phyloP scores from a whole-genome alignment of 495 filamentous ascomycete genomes.

The Hyaloscypha variabilis region DNA sequence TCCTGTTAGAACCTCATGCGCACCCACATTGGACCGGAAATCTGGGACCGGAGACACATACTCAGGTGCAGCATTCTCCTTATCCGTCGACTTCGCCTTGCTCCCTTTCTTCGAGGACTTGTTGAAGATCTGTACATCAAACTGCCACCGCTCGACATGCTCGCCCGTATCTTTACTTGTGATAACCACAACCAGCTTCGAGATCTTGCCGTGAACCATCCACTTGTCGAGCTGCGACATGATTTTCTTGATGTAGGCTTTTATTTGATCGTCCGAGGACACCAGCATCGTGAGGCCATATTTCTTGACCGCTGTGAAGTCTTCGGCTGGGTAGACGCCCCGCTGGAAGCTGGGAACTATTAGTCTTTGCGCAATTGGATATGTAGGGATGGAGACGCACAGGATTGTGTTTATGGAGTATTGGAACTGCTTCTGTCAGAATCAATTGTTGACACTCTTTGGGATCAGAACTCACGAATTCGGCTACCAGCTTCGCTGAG shows the following conservation, averaged over 20 bases:
- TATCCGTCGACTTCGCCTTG: constrained; percentile 48
- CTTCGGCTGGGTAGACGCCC: constrained; percentile 96
- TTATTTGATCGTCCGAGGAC: constrained; percentile 94
- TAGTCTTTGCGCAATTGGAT: constrained; percentile 4
- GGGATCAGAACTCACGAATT: constrained; percentile 61
- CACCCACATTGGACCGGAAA: neutral
- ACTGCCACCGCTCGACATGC: constrained; percentile 96
- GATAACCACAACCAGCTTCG: constrained; percentile 93
- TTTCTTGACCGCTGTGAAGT: constrained; percentile 97
- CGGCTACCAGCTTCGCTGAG: constrained; percentile 85
- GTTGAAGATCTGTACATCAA: constrained; percentile 83
- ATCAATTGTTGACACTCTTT: neutral
- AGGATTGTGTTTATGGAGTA: constrained; percentile 96
- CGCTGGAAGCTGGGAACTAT: constrained; percentile 69
- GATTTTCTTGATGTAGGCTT: constrained; percentile 98
- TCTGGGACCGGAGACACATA: constrained; percentile 30
- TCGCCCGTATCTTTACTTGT: constrained; percentile 96
- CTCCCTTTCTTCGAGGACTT: constrained; percentile 53
- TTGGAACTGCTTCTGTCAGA: constrained; percentile 61
- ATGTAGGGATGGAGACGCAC: constrained; percentile 38
- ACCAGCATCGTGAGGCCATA: constrained; percentile 99
- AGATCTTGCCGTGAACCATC: constrained; percentile 96
- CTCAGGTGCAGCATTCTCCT: constrained; percentile 63
- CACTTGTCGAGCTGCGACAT: constrained; percentile 95
- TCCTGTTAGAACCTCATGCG: constrained; percentile 24